Evolutionary conservation across 805 yeast genomes (phyloP).

Genomic region (Nematodospora valgi): DNA sequence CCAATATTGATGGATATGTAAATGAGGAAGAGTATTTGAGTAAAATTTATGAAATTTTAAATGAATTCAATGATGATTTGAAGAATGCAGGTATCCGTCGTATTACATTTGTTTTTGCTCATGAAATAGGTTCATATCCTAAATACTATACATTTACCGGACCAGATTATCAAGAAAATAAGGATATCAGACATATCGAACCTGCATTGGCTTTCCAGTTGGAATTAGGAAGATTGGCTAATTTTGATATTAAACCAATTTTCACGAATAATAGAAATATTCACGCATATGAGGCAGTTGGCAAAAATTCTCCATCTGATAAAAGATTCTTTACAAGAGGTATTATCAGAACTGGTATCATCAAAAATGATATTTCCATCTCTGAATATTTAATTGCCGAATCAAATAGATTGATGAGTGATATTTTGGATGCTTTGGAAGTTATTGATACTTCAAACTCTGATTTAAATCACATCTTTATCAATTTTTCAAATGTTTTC

Average conservation of each 20-base stretch:
- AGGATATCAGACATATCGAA: conserved; percentile 94
- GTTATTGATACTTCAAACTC: conserved; percentile 92
- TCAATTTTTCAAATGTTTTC: conserved; percentile 94
- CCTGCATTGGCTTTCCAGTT: conserved; percentile 98
- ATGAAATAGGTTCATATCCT: conserved; percentile 83
- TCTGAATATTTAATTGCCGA: conserved; percentile 94
- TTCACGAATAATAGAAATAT: conserved; percentile 96
- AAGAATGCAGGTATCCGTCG: conserved; percentile 78
- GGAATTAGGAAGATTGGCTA: conserved; percentile 89
- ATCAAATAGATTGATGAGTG: conserved; percentile 93
- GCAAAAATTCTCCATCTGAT: conserved; percentile 89
- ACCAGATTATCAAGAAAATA: conserved; percentile 80
- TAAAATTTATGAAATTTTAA: conserved; percentile 62
- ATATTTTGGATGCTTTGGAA: conserved; percentile 91
- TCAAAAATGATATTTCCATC: conserved; percentile 88
- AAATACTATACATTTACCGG: conserved; percentile 94
- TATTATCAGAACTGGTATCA: conserved; percentile 92
- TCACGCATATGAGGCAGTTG: conserved; percentile 95
- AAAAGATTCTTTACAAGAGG: conserved; percentile 97
- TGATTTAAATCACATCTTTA: conserved; percentile 94
- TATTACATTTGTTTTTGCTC: conserved; percentile 85
- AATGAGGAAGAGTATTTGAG: conserved; percentile 65
- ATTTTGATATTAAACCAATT: conserved; percentile 91
- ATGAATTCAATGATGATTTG: conserved; percentile 68
- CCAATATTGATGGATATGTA: conserved; percentile 68